A percentile compares a stretch with the other conserved stretches of the same genome.
phyloP scores from a whole-genome alignment of 495 filamentous ascomycete genomes.

The Tuber melanosporum region DNA sequence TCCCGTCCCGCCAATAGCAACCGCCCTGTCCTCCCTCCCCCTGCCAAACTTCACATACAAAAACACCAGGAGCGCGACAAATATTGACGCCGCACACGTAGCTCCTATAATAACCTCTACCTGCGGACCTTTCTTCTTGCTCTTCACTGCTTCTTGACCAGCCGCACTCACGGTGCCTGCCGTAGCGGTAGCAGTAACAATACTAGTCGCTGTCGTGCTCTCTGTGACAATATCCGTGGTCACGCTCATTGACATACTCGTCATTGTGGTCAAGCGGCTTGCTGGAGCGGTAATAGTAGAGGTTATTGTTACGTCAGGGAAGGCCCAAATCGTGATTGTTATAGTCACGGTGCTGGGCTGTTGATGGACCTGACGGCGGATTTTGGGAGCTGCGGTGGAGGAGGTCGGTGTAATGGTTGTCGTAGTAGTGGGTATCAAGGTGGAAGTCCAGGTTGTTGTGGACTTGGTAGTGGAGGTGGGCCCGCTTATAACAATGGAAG shows the following conservation, averaged over 20 bases:
- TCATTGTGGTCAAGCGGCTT: background rate
- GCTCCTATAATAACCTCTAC: background rate
- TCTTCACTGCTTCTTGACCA: background rate
- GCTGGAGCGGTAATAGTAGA: background rate
- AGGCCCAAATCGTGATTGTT: background rate
- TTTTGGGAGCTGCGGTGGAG: background rate
- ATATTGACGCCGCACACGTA: background rate
- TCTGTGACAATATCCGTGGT: background rate
- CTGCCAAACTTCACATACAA: background rate
- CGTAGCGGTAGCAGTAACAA: background rate
- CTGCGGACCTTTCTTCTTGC: background rate
- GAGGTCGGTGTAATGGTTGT: background rate
- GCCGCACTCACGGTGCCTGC: background rate
- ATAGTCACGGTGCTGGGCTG: background rate
- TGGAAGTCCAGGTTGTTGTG: background rate
- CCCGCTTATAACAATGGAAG: background rate
- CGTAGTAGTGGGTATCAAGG: background rate
- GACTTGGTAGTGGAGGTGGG: background rate
- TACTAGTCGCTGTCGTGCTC: background rate
- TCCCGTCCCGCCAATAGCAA: background rate
- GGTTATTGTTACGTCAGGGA: background rate
- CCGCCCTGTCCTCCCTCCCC: background rate
- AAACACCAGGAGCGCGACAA: background rate
- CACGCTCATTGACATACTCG: background rate
- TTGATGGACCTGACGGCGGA: background rate